Evolutionary conservation across 768 basidiomycete species (phyloP).

Genomic region (Mycena galericulata): DNA sequence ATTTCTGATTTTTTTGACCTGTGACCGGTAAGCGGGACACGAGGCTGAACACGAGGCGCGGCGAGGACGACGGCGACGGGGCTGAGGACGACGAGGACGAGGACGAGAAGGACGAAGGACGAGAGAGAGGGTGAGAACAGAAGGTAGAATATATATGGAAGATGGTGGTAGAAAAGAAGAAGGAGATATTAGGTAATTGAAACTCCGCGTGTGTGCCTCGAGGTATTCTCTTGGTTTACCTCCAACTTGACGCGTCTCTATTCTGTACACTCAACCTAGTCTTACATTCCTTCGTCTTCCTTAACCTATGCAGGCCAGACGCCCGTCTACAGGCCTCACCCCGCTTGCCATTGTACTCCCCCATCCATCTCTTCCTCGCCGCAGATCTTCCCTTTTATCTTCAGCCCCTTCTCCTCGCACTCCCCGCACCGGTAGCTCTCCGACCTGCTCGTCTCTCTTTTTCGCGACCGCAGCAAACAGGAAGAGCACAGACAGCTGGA

Average conservation of each 20-base stretch:
- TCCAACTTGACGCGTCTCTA: slow-evolving; percentile 24
- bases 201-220: slow-evolving; percentile 11
- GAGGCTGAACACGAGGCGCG: slow-evolving; percentile 57
- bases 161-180: background rate
- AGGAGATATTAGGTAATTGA: background rate
- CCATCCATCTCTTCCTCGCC: slow-evolving; percentile 64
- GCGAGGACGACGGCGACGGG: background rate
- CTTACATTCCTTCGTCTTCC: slow-evolving; percentile 37
- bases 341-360: slow-evolving; percentile 73
- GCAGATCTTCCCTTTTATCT: slow-evolving; percentile 64
- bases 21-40: slow-evolving; percentile 39
- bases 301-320: slow-evolving; percentile 63
- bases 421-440: slow-evolving; percentile 68
- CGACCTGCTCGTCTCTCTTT: slow-evolving; percentile 64
- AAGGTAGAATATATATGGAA: background rate
- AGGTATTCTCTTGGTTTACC: slow-evolving; percentile 13
- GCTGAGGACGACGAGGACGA: too few species aligned
- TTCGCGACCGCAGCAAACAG: slow-evolving; percentile 62
- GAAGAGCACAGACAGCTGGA: slow-evolving; percentile 88
- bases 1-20: slow-evolving; percentile 20
- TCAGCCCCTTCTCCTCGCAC: slow-evolving; percentile 66
- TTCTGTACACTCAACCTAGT: slow-evolving; percentile 29
- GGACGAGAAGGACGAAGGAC: background rate
- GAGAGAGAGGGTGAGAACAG: background rate
- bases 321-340: slow-evolving; percentile 60